Base-by-base conservation (phyloP, 257 asterid genomes). In the Coffea canephora region DNA sequence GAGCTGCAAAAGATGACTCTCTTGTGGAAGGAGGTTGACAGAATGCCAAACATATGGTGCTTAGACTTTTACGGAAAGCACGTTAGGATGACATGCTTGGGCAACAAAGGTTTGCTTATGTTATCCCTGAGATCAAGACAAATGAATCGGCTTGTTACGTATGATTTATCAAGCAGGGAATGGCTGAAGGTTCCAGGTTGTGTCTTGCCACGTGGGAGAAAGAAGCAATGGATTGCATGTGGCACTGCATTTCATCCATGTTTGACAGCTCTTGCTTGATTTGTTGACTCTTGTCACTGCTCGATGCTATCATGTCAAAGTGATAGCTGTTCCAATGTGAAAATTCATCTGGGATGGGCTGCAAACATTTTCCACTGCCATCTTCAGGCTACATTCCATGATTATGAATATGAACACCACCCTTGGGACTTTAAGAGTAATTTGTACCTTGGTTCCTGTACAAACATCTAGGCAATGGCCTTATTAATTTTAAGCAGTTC, bases 11-110 rank as follows among this genome's bases (percentile, higher is more conserved):
- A 89, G 92, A 95, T 93, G 99, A 93, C 97, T 48, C 88, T 92
- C 43, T 81, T 93, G 94, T 95, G 99, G 99, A 95, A 95, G 98
- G 99, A 95, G 99, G 98, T 95, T 87, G 99, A 95, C 98, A 95
- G 99, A 95, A 95, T 95, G 99, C 99, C 99, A 95, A 95, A 95
- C 83, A 79, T 92, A 85, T 93, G 92, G 98, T 95, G 98, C 98
- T 93, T 93, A 88, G 99, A 95, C 81, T 95, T 95, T 88, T 93
- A 95, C 39, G 99, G 99, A 55, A 95, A 93, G 97, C 97, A 93
- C 94, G 92, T 95, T 76, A 85, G 95, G 55, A 95, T 95, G 99
- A 92, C 93, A 75, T 93, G 99, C 84, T 83, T 95, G 85, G 99
- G 99, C 74, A 95, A 95, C 89, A 91, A 88, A 77, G 97, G 97